Evolutionary conservation across 1,139 yeast genomes (phyloP).

Genomic region (Yamadazyma kanchanaburiensis): DNA sequence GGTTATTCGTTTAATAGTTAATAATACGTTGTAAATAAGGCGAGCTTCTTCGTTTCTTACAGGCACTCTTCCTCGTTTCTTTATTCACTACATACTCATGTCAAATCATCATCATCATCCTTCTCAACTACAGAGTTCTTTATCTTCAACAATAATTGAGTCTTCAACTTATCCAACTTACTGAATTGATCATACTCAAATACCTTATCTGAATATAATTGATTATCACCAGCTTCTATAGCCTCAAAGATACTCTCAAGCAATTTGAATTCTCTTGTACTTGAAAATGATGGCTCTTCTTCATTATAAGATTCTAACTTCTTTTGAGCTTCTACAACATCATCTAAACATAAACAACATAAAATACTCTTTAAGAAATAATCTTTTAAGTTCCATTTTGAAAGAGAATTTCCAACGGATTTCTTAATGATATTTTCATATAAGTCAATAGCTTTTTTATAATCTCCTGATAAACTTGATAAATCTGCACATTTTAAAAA

Average conservation of each 20-base stretch:
- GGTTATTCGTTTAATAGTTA: background rate
- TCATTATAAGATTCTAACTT: slow-evolving; percentile 59
- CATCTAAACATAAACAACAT: slow-evolving; percentile 80
- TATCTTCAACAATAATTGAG: slow-evolving; percentile 78
- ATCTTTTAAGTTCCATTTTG: slow-evolving; percentile 92
- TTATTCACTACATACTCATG: too few species aligned
- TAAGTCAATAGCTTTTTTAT: slow-evolving; percentile 67
- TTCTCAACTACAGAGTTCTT: slow-evolving; percentile 72
- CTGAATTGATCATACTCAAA: slow-evolving; percentile 85
- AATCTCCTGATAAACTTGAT: slow-evolving; percentile 72
- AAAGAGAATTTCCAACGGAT: slow-evolving; percentile 68
- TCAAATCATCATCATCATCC: slow-evolving; percentile 54
- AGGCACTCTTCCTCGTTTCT: too few species aligned
- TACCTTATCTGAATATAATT: slow-evolving; percentile 69
- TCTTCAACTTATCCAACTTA: slow-evolving; percentile 89
- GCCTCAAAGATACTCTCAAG: slow-evolving; percentile 64
- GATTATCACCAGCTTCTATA: slow-evolving; percentile 76
- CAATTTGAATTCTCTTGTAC: slow-evolving; percentile 76
- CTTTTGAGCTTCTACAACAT: slow-evolving; percentile 80
- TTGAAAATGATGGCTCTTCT: slow-evolving; percentile 76
- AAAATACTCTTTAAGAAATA: slow-evolving; percentile 81
- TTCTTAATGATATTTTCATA: slow-evolving; percentile 78
- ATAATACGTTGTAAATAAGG: background rate
- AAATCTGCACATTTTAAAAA: slow-evolving; percentile 88
- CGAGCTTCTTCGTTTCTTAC: too few species aligned